These are phyloP conservation scores for Pharnaceum exiguum DNA, from an alignment of 148 eudicot species.

Conservation along the genomic window DNA sequence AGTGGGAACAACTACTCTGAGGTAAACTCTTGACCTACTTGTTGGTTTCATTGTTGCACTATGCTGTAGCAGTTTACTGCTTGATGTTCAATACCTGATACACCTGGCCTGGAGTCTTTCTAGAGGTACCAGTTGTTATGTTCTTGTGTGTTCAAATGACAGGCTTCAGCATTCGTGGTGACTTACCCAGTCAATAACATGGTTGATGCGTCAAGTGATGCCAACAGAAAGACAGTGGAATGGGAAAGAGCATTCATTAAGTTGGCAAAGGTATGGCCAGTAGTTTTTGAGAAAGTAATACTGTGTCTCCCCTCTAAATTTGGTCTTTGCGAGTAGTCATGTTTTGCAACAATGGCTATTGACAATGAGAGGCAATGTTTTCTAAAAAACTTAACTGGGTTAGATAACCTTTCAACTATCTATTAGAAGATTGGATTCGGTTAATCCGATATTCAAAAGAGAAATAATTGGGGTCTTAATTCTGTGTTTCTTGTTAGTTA, in stretches of 20 bases:
- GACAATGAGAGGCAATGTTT: no score
- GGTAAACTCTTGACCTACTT: constrained; percentile 29
- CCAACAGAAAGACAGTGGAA: constrained; percentile 47
- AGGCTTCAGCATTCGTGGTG: constrained; percentile 68
- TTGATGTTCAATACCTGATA: constrained; percentile 5
- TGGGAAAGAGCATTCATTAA: constrained; percentile 78
- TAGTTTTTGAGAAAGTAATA: no score
- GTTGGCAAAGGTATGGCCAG: constrained; percentile 46
- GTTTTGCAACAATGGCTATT: no score
- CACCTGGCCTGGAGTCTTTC: no score
- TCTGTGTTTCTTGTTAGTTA: no score
- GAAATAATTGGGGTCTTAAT: no score
- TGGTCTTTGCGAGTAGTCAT: no score
- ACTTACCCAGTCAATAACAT: constrained; percentile 68
- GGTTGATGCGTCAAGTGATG: constrained; percentile 44
- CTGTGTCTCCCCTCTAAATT: no score
- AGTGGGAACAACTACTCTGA: constrained; percentile 55
- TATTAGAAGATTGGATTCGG: no score
- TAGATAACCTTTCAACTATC: no score
- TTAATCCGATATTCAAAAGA: no score
- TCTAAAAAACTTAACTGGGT: no score
- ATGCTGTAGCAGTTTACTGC: not conserved
- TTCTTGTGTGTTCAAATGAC: constrained; percentile 11
- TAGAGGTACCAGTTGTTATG: not conserved
- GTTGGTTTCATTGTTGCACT: not conserved